These are phyloP conservation scores for Eucalyptus dawsonii DNA, from an alignment of 345 rosid species.

Conservation along the genomic window DNA sequence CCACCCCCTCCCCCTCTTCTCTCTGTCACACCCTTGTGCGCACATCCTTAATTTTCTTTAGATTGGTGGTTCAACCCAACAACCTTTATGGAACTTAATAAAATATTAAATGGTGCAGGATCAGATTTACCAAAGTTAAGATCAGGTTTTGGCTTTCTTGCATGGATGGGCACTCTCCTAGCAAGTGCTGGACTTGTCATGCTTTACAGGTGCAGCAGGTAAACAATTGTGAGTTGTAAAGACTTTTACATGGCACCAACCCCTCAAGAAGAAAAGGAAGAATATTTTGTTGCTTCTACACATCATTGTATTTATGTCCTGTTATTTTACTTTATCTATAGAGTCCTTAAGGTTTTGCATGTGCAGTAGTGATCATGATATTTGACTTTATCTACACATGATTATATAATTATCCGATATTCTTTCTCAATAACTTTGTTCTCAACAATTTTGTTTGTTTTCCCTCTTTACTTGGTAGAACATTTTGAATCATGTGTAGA, in stretches of 20 bases:
- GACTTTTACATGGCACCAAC: neutral
- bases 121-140: slow-evolving; percentile 68
- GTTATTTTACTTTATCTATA: neutral
- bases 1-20: neutral
- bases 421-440: neutral
- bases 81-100: neutral
- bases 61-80: neutral
- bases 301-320: neutral
- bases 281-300: neutral
- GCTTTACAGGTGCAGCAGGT: slow-evolving; percentile 96
- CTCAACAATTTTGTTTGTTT: neutral
- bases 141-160: slow-evolving; percentile 63
- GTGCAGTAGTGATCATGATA: neutral
- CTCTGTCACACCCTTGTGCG: neutral
- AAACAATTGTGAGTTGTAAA: neutral
- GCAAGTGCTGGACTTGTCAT: slow-evolving; percentile 65
- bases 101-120: slow-evolving; percentile 30
- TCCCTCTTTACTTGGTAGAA: neutral
- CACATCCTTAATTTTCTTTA: neutral
- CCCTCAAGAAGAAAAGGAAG: neutral
- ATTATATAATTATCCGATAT: neutral
- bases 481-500: neutral
- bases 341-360: neutral
- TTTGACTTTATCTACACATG: neutral
- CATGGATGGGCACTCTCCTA: slow-evolving; percentile 75